Conservation (phyloP, 371 early-diverging fungal genomes). For the Coemansia sp. region DNA sequence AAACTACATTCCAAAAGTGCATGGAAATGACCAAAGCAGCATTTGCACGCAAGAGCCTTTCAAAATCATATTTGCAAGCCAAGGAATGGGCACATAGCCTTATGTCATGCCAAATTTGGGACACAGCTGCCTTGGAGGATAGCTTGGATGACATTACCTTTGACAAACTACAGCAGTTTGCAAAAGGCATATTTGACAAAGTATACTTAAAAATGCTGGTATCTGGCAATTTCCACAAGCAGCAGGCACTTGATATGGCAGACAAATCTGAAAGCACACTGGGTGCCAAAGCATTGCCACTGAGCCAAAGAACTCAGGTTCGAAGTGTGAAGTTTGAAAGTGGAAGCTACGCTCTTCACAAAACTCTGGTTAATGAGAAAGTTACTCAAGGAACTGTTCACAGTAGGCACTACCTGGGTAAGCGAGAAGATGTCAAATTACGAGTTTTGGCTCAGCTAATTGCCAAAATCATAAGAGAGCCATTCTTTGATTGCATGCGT, state of each 20-base stretch:
- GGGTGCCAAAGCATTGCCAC: not conserved
- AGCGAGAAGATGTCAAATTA: not conserved
- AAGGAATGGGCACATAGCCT: too few relatives aligned
- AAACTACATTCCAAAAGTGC: too few relatives aligned
- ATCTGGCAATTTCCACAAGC: not conserved
- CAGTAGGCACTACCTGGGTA: constrained; percentile 1
- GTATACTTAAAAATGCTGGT: not conserved
- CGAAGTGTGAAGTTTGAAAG: not conserved
- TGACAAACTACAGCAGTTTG: not conserved
- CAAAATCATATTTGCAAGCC: too few relatives aligned
- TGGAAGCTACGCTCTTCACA: too few relatives aligned
- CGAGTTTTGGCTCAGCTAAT: not conserved
- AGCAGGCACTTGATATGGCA: not conserved
- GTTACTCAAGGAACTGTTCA: not conserved
- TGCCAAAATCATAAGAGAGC: constrained; percentile 63
- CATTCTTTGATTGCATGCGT: constrained; percentile 86
- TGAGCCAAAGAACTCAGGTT: not conserved
- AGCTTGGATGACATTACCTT: not conserved
- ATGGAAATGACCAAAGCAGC: too few relatives aligned
- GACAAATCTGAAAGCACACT: not conserved
- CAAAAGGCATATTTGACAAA: not conserved
- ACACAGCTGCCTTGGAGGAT: not conserved
- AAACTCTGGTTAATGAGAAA: too few relatives aligned
- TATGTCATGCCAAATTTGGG: not conserved
- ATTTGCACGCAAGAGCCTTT: too few relatives aligned